Evolutionary conservation across 2,329 filamentous ascomycete species (phyloP), one percentile per base, ranked within the genome.

Genomic region (Calonectria honghensis): DNA sequence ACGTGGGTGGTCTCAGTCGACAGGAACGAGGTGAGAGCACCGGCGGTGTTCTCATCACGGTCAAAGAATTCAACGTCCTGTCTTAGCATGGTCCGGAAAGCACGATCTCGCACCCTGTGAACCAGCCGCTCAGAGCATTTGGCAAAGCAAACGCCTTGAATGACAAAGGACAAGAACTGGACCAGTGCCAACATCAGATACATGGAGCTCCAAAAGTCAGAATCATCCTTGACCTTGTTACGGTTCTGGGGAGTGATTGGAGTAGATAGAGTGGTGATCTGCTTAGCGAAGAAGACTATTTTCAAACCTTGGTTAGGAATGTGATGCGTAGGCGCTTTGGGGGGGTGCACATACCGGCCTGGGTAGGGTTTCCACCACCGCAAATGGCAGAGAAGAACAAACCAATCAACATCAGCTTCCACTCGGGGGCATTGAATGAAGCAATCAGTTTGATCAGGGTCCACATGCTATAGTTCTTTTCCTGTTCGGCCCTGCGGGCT

Each of bases 61-160:
- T 98, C 97, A 80, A 98, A 99, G 85, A 96, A 98, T 35, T 92
- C 88, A 73, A 98, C 96, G 76, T 98, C 97, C 85, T 98, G 96
- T 77, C 96, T 94, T 67, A 98, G 91, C 87, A 98, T 95, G 31
- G 93, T 90, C 39, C 96, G 91, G 88, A 99, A 98, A 9, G 96
- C 94, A 72, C 89, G 89, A 84, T 97, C 93, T 79, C 97, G 92
- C 1, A 96, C 95, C 27, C 95, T 93, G 82, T 95, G 94, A 70
- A 98, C 91, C 31, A 98, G 90, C 51, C 92, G 90, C 86, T 98
- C 95, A n/a, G 95, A 97, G 86, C 95, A 96, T 81, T 92, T 93
- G 24, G 95, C 96, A 79, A 98, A 96, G 2, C 93, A 88, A 67
- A 94, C 80, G 66, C 95, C 95, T 81, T 96, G 94, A 7, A 87